phyloP scores from a whole-genome alignment of 2,329 filamentous ascomycete species.

The Trichoderma sp. region DNA sequence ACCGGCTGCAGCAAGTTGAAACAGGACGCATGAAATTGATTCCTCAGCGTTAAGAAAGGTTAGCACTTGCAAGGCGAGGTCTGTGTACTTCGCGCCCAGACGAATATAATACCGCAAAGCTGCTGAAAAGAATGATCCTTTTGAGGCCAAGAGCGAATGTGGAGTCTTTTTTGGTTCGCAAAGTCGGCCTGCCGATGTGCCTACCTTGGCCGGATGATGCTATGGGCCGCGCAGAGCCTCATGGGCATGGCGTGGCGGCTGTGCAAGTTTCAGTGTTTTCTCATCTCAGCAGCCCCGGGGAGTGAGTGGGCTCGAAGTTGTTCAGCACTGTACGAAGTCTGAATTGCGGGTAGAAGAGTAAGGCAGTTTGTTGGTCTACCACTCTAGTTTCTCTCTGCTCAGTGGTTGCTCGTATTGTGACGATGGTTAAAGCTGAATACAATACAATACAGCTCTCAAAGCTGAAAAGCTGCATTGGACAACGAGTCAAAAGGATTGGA shows the following conservation, averaged over 20 bases:
- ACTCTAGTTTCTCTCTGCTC: neutral
- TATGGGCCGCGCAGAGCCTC: constrained; percentile 10
- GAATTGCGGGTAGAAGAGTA: neutral
- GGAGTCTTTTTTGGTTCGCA: neutral
- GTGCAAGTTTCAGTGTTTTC: neutral
- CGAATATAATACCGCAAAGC: neutral
- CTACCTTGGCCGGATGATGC: neutral
- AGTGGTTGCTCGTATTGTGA: too few relatives aligned
- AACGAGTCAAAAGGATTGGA: neutral
- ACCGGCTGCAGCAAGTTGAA: neutral
- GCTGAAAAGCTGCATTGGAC: neutral
- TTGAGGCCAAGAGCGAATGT: neutral
- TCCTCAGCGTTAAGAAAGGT: neutral
- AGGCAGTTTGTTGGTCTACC: neutral
- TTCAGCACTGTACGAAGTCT: neutral
- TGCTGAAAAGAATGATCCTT: neutral
- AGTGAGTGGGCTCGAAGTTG: too few relatives aligned
- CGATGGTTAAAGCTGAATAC: too few relatives aligned
- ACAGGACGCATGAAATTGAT: neutral
- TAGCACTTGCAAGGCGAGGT: neutral
- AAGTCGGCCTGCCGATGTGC: neutral
- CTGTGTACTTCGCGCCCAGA: neutral
- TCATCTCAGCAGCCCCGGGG: neutral
- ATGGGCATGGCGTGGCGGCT: constrained; percentile 11
- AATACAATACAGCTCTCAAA: too few relatives aligned